Evolutionary conservation across 768 basidiomycete species (phyloP), one percentile per base, ranked within the genome.

Genomic region (Boletus tylopilopsis): DNA sequence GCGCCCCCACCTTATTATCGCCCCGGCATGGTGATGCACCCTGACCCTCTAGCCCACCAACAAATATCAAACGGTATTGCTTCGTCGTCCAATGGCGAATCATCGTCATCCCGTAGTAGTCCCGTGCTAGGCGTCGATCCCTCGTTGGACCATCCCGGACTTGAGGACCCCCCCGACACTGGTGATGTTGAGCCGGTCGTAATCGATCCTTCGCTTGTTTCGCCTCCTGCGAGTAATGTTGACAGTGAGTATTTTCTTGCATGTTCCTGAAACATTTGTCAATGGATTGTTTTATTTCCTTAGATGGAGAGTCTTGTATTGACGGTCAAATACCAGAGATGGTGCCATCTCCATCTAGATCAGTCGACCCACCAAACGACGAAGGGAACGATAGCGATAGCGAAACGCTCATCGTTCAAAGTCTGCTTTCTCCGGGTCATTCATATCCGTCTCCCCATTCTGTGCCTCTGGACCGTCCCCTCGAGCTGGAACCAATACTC

Each of bases 401-500:
- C 36, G 63, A 67, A 45, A 30, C 47, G 5, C 21, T 34, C 22
- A 46, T 47, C 25, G 49, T 50, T 51, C 62, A 51, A 23, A 45
- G 33, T 21, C 25, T 61, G 5, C 54, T 64, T 33, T 62, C 66
- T n/a, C 50, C 67, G 12, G 54, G 58, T 40, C 47, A 55, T 34
- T 40, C 72, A 40, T 71, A 68, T 45, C 39, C 69, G 18, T 59
- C 61, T 10, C 56, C 56, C 32, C 51, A 56, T 47, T 41, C 59
- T 9, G 47, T 42, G 25, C 37, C 34, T 48, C 54, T 73, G 47
- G 65, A 68, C 13, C 69, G 68, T 27, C 69, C 75, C 12, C 72
- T 70, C 35, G 71, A 73, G 15, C 75, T 76, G 74, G 78, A 78
- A 51, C 73, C 78, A 53, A 77, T 82, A 55, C 68, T 82, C 15